A percentile compares a stretch with the other conserved stretches of the same genome.
These are phyloP conservation scores for Salix suchowensis DNA, from an alignment of 345 rosid genomes.

Conservation along the genomic window DNA sequence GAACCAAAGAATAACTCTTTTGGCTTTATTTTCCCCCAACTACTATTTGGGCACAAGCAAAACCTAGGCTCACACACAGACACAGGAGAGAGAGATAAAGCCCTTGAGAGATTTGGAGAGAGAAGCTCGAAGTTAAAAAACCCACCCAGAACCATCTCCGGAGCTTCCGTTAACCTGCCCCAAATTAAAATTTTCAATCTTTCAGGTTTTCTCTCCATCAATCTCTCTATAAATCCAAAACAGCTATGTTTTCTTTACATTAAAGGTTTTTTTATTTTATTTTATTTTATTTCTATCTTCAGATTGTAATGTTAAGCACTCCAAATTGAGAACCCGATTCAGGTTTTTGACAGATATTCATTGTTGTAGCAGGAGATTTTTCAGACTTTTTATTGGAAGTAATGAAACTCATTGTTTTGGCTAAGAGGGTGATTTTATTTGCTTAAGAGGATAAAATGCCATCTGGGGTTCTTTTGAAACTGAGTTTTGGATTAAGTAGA, in stretches of 20 bases:
- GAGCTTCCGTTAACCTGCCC: conserved; percentile 4
- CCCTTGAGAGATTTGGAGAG: not conserved
- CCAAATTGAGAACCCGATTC: conserved; percentile 6
- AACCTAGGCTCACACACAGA: not conserved
- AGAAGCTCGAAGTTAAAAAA: conserved; percentile 9
- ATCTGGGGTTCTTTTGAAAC: conserved; percentile 43
- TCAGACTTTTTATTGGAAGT: conserved; percentile 6
- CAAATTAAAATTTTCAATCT: not conserved
- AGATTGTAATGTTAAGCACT: not conserved
- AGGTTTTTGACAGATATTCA: conserved; percentile 8
- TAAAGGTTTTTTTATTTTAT: not conserved
- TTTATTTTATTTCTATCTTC: not conserved
- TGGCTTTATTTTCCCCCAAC: not conserved
- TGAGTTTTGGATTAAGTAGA: conserved; percentile 44
- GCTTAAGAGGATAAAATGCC: conserved; percentile 46
- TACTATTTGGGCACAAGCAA: not conserved
- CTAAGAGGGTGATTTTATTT: conserved; percentile 9
- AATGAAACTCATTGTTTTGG: conserved; percentile 14
- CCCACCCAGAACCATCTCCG: conserved; percentile 5
- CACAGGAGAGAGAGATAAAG: not conserved
- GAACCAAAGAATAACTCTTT: not conserved
- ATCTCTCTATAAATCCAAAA: not conserved
- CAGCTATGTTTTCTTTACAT: conserved; percentile 5
- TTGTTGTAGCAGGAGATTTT: not conserved
- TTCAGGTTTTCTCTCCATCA: conserved; percentile 1